A percentile compares a stretch with the other conserved stretches of the same genome.
Evolutionary conservation across 768 basidiomycete genomes (phyloP).

Genomic region (Suillus ampliporus): DNA sequence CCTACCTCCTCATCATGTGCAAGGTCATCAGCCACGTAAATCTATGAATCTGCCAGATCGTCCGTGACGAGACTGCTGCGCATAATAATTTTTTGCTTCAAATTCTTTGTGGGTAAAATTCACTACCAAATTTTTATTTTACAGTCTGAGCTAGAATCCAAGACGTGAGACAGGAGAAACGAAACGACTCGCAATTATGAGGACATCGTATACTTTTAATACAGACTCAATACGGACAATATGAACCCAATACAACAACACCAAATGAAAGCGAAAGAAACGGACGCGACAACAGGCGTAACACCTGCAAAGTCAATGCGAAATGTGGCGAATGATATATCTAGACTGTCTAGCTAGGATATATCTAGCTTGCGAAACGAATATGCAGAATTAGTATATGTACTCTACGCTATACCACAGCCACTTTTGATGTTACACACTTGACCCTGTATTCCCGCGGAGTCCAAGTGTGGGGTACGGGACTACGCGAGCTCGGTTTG

Average conservation of each 20-base stretch:
- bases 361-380: constrained; percentile 7
- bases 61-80: neutral
- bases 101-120: neutral
- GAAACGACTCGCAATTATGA: neutral
- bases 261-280: constrained; percentile 1
- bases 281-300: neutral
- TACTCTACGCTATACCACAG: neutral
- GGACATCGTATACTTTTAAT: neutral
- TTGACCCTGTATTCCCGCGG: constrained; percentile 8
- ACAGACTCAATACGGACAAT: neutral
- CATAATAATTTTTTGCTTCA: neutral
- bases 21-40: constrained; percentile 6
- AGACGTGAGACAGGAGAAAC: neutral
- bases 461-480: constrained; percentile 8
- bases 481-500: neutral
- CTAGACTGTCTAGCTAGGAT: too few species aligned
- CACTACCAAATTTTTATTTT: constrained; percentile 7
- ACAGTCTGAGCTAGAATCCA: neutral
- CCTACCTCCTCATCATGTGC: constrained; percentile 1
- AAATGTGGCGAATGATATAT: constrained; percentile 4
- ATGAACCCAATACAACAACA: neutral
- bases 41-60: constrained; percentile 2
- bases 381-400: neutral
- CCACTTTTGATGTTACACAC: neutral
- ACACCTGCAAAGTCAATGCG: neutral